A percentile compares a stretch with the other conserved stretches of the same genome.
These are phyloP conservation scores for Saitozyma podzolica DNA, from an alignment of 768 basidiomycete species.

Conservation along the genomic window DNA sequence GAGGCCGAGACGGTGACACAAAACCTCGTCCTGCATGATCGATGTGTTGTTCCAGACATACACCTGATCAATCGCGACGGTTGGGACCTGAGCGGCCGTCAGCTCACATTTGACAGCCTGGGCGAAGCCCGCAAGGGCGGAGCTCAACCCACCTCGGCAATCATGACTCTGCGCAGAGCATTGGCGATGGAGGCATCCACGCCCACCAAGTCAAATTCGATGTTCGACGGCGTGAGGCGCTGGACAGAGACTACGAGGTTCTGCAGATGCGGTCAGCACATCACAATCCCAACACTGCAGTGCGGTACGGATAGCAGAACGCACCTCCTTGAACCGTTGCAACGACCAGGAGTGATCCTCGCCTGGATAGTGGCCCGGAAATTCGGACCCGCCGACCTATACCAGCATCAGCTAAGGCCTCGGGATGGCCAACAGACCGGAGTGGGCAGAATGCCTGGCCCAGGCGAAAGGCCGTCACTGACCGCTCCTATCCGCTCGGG, in stretches of 20 bases:
- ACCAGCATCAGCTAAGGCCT: background rate
- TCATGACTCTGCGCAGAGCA: conserved; percentile 84
- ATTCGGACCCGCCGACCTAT: conserved; percentile 83
- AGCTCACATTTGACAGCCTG: background rate
- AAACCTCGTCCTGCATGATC: conserved; percentile 89
- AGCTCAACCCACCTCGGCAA: conserved; percentile 73
- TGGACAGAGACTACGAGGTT: conserved; percentile 72
- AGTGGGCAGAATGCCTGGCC: too few relatives aligned
- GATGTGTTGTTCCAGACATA: conserved; percentile 94
- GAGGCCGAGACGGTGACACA: conserved; percentile 87
- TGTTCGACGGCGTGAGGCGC: conserved; percentile 73
- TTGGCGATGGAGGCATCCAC: conserved; percentile 96
- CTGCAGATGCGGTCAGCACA: conserved; percentile 43
- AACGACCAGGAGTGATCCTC: conserved; percentile 86
- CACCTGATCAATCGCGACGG: conserved; percentile 83
- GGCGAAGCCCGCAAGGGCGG: background rate
- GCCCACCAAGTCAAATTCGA: conserved; percentile 93
- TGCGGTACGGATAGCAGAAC: conserved; percentile 29
- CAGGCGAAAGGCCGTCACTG: conserved; percentile 4
- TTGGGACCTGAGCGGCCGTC: conserved; percentile 67
- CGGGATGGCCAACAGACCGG: background rate
- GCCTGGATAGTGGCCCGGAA: conserved; percentile 80
- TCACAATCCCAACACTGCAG: background rate
- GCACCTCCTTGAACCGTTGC: conserved; percentile 71
- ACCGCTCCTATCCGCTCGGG: conserved; percentile 45